Evolutionary conservation across 2,329 filamentous ascomycete genomes (phyloP).

Genomic region (Grosmannia serpens): DNA sequence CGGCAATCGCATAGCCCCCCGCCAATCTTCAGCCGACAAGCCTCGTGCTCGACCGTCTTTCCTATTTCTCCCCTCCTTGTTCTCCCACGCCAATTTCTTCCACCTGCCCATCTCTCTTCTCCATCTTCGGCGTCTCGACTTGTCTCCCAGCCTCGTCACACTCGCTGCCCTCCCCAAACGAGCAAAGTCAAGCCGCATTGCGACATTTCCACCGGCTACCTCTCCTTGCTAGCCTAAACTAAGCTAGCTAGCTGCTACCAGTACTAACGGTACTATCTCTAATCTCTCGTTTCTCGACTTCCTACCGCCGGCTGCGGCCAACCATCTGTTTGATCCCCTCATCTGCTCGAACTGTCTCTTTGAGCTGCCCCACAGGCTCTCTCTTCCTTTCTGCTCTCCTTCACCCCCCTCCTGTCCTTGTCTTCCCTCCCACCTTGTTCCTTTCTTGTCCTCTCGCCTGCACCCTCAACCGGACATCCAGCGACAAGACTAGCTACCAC

Average conservation of each 20-base stretch:
- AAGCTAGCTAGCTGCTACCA: constrained; percentile 1
- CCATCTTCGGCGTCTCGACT: background rate
- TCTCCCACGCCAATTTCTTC: background rate
- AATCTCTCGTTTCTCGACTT: constrained; percentile 2
- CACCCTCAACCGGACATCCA: background rate
- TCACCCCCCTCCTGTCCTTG: background rate
- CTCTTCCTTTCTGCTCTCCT: background rate
- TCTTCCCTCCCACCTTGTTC: background rate
- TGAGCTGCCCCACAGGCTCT: background rate
- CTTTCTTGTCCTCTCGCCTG: background rate
- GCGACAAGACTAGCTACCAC: background rate
- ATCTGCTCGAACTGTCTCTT: background rate
- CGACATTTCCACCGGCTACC: background rate
- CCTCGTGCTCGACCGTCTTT: background rate
- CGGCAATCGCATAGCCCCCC: background rate
- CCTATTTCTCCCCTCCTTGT: background rate
- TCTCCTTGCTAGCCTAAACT: background rate
- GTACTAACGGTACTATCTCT: background rate
- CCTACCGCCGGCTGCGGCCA: background rate
- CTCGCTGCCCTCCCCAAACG: background rate
- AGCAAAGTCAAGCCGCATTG: background rate
- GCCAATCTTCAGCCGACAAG: no score
- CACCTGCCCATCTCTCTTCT: background rate
- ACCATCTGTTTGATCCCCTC: background rate
- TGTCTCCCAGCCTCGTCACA: background rate